These are phyloP conservation scores for Elsinoe fawcettii DNA, from an alignment of 2,329 filamentous ascomycete species.

Conservation along the genomic window DNA sequence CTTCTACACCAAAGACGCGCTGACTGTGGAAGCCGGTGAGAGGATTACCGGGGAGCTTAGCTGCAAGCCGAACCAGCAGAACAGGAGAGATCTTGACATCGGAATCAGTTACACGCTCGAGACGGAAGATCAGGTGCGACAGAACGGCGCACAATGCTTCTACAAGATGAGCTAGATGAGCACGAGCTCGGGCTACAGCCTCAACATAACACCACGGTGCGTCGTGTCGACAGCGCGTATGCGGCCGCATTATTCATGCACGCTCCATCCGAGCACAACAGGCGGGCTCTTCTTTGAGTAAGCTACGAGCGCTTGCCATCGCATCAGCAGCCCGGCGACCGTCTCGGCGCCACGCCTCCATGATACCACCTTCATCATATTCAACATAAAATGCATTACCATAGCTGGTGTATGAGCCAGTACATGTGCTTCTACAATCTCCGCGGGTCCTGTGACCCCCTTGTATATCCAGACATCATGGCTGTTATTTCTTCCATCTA, in stretches of 20 bases:
- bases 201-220: neutral
- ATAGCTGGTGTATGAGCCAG: neutral
- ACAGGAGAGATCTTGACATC: slow-evolving; percentile 91
- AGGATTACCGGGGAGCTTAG: slow-evolving; percentile 63
- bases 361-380: neutral
- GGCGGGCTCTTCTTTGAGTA: no score
- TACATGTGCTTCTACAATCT: neutral
- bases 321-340: no score
- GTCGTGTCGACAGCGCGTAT: neutral
- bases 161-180: slow-evolving; percentile 59
- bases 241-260: neutral
- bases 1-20: slow-evolving; percentile 88
- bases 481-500: neutral
- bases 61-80: slow-evolving; percentile 87
- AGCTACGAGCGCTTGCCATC: no score
- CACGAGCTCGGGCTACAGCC: neutral
- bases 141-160: slow-evolving; percentile 59
- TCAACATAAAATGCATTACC: neutral
- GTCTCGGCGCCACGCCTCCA: no score
- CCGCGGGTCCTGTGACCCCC: no score
- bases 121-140: slow-evolving; percentile 63
- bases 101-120: slow-evolving; percentile 73
- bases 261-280: no score
- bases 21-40: slow-evolving; percentile 87
- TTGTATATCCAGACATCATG: no score